These are phyloP conservation scores for Chaetomium sp. DNA, from an alignment of 2,329 filamentous ascomycete genomes.

Conservation along the genomic window DNA sequence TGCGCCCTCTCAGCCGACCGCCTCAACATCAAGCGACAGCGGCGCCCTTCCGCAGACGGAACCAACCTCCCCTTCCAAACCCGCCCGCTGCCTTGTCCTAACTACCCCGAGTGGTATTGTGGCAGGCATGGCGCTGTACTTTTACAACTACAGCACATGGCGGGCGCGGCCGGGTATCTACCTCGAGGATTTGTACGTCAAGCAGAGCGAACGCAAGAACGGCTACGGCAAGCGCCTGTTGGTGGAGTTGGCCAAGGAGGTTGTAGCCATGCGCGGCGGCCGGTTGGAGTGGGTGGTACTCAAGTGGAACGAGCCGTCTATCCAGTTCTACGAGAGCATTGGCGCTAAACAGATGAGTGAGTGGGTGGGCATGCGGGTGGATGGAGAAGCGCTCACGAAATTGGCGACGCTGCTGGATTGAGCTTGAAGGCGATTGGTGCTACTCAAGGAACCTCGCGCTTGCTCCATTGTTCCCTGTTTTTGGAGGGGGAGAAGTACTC, in stretches of 20 bases:
- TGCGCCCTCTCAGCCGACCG: conserved; percentile 40
- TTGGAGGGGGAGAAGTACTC: background rate
- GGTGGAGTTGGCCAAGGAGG: conserved; percentile 70
- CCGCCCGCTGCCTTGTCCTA: conserved; percentile 70
- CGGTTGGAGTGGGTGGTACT: conserved; percentile 86
- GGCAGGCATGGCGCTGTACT: conserved; percentile 82
- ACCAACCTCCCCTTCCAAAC: conserved; percentile 49
- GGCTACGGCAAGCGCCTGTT: conserved; percentile 77
- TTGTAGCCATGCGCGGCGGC: conserved; percentile 62
- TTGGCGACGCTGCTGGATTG: conserved; percentile 44
- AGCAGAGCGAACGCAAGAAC: conserved; percentile 59
- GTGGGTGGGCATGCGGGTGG: conserved; percentile 71
- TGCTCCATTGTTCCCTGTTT: background rate
- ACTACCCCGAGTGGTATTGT: conserved; percentile 40
- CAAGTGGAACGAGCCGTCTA: conserved; percentile 87
- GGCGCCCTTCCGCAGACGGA: conserved; percentile 38
- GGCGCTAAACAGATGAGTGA: conserved; percentile 62
- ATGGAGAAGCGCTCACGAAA: conserved; percentile 57
- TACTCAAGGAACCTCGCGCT: background rate
- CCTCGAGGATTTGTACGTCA: conserved; percentile 88
- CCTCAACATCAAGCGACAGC: conserved; percentile 26
- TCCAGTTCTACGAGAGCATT: conserved; percentile 73
- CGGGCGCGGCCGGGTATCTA: conserved; percentile 80
- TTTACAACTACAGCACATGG: conserved; percentile 96
- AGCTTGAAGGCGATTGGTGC: background rate